Base-by-base conservation (phyloP, 805 yeast genomes). In the Myxozyma mucilagina region DNA sequence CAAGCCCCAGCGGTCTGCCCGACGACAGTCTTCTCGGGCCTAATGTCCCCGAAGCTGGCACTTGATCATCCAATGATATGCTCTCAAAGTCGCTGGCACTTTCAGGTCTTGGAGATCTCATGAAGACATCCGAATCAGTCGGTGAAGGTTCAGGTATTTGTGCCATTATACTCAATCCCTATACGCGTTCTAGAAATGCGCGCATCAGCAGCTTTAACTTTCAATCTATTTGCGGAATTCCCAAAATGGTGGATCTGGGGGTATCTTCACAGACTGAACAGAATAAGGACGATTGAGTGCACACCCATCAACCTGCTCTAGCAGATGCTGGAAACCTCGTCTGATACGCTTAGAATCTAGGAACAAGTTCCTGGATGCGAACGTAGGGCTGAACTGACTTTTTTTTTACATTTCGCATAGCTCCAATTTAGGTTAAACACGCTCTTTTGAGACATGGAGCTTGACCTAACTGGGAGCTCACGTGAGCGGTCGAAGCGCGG, bases 61-160 rank as follows among this genome's bases (percentile, higher is more conserved):
- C 42, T 8, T 31, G 41, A 38, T 57, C 59, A 18, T 52, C 59
- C 16, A 61, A 61, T 32, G 64, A 57, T 44, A 61, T 57, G 16
- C 32, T 38, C 39, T 61, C 64, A 42, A 61, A 61, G 29, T 57
- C 61, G 13, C 59, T 59, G 8, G 58, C 31, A 6, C 14, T 36
- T 13, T 43, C 56, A 4, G 34, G 47, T 13, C 50, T 49, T 34
- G 24, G 31, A 14, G 54, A 47, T 34, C 45, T 14, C 7, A 35
- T 5, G n/a, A 31, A 36, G 13, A 4, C 29, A 11, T 44, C 24
- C 11, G 47, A 39, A 24, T 44, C 35, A 8, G n/a, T n/a, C n/a
- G 57, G 54, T 39, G 56, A 45, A 14, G 31, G 31, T 0, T 36
- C 57, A 8, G 43, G 50, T 18, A 32, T 41, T n/a, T 42, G 39